phyloP scores from a whole-genome alignment of 768 basidiomycete species.

The Tulasnella sp. region DNA sequence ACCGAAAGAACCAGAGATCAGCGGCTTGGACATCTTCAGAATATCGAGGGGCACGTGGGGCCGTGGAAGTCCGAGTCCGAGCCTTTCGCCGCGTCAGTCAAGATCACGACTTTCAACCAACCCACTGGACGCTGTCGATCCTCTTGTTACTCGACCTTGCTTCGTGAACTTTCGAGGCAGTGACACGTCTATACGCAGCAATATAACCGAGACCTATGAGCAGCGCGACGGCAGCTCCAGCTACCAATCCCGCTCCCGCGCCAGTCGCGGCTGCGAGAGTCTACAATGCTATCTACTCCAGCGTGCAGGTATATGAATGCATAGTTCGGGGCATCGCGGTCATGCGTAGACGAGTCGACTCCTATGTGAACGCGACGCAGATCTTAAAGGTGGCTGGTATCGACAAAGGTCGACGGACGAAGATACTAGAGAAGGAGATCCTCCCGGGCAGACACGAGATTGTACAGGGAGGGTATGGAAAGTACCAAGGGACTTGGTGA shows the following conservation, averaged over 20 bases:
- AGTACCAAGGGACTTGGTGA: slow-evolving; percentile 98
- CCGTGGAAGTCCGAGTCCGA: too few relatives aligned
- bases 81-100: too few relatives aligned
- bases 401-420: slow-evolving; percentile 91
- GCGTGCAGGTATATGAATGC: slow-evolving; percentile 92
- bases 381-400: slow-evolving; percentile 98
- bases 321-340: slow-evolving; percentile 98
- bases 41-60: too few relatives aligned
- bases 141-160: too few relatives aligned
- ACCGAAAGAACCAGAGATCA: too few relatives aligned
- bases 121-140: too few relatives aligned
- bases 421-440: slow-evolving; percentile 96
- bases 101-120: too few relatives aligned
- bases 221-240: too few relatives aligned
- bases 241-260: background rate
- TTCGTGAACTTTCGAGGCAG: too few relatives aligned
- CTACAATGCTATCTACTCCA: slow-evolving; percentile 88
- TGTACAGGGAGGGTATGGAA: slow-evolving; percentile 97
- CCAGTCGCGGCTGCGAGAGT: slow-evolving; percentile 25
- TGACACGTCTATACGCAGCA: too few relatives aligned
- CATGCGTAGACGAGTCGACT: slow-evolving; percentile 91
- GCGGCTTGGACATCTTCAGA: too few relatives aligned
- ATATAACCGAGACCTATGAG: too few relatives aligned
- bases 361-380: slow-evolving; percentile 96
- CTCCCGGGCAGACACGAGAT: slow-evolving; percentile 93